phyloP scores from a whole-genome alignment of 2,329 filamentous ascomycete genomes.

The Aciculosporium take region DNA sequence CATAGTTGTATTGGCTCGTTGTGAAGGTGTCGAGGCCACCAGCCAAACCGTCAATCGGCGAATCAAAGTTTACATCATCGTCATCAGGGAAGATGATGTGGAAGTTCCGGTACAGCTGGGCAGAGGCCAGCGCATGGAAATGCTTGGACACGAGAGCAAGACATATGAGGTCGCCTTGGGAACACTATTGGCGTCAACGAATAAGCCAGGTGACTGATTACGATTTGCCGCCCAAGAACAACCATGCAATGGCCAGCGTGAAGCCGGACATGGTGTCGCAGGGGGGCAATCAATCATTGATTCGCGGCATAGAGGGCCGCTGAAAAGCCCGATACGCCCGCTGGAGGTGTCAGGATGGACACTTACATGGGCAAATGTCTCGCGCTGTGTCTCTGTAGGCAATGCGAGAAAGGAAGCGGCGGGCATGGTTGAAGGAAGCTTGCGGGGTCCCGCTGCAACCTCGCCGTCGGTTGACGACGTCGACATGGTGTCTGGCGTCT shows the following conservation, averaged over 20 bases:
- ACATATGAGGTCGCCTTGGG: conserved; percentile 38
- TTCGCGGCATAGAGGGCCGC: no score
- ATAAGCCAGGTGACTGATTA: neutral
- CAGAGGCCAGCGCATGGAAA: conserved; percentile 43
- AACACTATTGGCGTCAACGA: conserved; percentile 24
- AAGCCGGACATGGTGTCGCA: no score
- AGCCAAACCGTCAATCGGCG: conserved; percentile 41
- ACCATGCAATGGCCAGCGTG: no score
- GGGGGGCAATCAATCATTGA: no score
- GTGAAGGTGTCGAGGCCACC: conserved; percentile 46
- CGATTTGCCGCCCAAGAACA: no score
- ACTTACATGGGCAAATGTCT: conserved; percentile 33
- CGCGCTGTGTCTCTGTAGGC: conserved; percentile 33
- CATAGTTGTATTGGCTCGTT: conserved; percentile 50
- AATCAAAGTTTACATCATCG: conserved; percentile 36
- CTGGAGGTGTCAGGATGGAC: neutral
- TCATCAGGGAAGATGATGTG: conserved; percentile 48
- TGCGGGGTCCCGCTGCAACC: neutral
- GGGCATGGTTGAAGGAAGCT: conserved; percentile 5
- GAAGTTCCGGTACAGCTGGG: conserved; percentile 45
- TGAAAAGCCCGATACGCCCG: no score
- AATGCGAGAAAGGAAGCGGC: conserved; percentile 25
- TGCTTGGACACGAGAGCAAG: conserved; percentile 43
- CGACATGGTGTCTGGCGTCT: neutral
- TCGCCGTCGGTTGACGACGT: neutral